Conservation (phyloP, 257 asterid genomes). For the Gentiana macrophylla region DNA sequence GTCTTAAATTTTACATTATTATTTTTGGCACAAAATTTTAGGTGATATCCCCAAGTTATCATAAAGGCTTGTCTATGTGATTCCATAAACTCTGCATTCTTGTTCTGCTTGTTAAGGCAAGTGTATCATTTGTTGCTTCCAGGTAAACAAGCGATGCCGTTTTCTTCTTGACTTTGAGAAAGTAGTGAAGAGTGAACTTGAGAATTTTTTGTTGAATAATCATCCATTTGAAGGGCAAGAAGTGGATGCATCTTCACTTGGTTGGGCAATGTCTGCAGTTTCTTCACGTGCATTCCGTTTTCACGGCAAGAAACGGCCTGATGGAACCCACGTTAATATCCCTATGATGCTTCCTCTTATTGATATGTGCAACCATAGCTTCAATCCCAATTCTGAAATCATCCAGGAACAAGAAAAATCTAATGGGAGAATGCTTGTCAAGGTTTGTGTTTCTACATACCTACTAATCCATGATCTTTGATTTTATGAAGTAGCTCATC, state of each 20-base stretch:
- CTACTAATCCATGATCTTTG: neutral
- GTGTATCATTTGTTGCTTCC: slow-evolving; percentile 5
- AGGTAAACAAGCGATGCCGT: slow-evolving; percentile 95
- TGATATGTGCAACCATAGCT: slow-evolving; percentile 99
- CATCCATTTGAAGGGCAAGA: slow-evolving; percentile 84
- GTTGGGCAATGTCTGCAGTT: slow-evolving; percentile 99
- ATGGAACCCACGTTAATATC: slow-evolving; percentile 45
- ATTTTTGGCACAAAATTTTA: too few species aligned
- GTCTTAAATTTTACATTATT: too few species aligned
- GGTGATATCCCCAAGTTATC: neutral
- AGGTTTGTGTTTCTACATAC: slow-evolving; percentile 34
- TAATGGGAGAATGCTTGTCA: slow-evolving; percentile 52
- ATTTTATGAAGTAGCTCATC: neutral
- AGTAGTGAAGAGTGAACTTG: slow-evolving; percentile 37
- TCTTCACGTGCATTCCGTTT: slow-evolving; percentile 95
- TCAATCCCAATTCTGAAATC: slow-evolving; percentile 79
- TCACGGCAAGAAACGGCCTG: slow-evolving; percentile 45
- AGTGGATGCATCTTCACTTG: slow-evolving; percentile 80
- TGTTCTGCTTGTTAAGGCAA: neutral
- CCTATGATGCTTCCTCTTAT: slow-evolving; percentile 94
- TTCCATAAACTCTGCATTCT: neutral
- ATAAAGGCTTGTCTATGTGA: neutral
- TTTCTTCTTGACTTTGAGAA: slow-evolving; percentile 85
- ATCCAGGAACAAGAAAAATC: slow-evolving; percentile 60
- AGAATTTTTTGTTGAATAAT: slow-evolving; percentile 32